Conservation (phyloP, 257 asterid species). For the Capsicum pubescens region DNA sequence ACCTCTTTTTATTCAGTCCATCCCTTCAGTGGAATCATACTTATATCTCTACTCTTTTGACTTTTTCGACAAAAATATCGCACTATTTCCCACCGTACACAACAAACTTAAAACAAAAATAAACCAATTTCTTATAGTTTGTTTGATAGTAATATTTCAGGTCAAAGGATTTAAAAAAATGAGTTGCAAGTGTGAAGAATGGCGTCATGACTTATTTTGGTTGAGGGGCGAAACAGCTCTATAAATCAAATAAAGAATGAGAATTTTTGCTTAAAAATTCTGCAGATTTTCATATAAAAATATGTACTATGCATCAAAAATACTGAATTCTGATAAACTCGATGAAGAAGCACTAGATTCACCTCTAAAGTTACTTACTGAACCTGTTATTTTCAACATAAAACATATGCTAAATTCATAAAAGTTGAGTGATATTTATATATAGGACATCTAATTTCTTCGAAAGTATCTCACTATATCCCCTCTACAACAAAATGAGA, state of each 20-base stretch:
- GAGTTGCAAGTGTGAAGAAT: background rate
- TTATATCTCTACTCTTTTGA: background rate
- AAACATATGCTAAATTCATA: background rate
- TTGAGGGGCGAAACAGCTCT: background rate
- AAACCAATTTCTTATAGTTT: background rate
- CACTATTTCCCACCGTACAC: background rate
- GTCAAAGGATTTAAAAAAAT: background rate
- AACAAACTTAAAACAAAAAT: background rate
- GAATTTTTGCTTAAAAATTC: background rate
- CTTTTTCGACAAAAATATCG: background rate
- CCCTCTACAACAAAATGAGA: background rate
- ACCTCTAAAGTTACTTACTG: too few species aligned
- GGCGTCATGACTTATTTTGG: slow-evolving; percentile 26
- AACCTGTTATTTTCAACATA: background rate
- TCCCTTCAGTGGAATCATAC: background rate
- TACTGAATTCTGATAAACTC: background rate
- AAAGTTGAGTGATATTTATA: background rate
- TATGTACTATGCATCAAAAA: background rate
- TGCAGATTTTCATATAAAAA: background rate
- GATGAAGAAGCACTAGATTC: background rate
- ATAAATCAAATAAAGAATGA: background rate
- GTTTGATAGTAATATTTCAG: background rate
- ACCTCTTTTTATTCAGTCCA: background rate
- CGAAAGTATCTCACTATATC: too few species aligned
- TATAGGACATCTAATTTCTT: background rate